Base-by-base conservation (phyloP, 257 asterid genomes). In the Scutellaria barbata region DNA sequence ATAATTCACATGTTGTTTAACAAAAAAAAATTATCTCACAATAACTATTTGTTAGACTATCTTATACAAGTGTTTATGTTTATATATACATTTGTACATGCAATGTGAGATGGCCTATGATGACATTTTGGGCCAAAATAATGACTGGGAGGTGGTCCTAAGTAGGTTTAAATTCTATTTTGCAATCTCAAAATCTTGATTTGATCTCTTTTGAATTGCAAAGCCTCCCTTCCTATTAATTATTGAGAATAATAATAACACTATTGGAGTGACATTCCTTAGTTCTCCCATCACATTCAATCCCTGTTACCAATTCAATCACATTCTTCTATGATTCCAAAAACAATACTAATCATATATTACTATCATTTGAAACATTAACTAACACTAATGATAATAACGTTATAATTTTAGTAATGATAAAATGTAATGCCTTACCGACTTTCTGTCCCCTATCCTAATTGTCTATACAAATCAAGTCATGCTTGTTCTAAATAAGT, bases 251-350 rank as follows among this genome's bases (percentile, higher is more conserved):
- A 39, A 69, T 81, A 60, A 22, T 40, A 39, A 69, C 81, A 69
- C 77, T 62, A 71, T 65, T 77, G 81, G 73, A 69, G 45, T 65
- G 77, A 82, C 82, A 82, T 84, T 80, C 84, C 72, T 30, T 22
- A 22, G 2, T 78, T 84, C 82, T 57, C 81, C 74, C 60, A 76
- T 82, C 92, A 61, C 73, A 74, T 75, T 86, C 87, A 53, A 56
- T 81, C 79, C 59, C 62, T 69, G 17, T 74, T 69, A 57, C 8
- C 20, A 77, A 62, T 76, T 84, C 33, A 78, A 56, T 84, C 74
- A 41, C 68, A 54, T 16, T 55, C 33, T 1, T 51, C 18, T 16
- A 62, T 63, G 46, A 17, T 11, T 8, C 17, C 9, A 56, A 30
- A 12, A 7, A 17, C 25, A 22, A 22, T 22, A 22, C 1, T 22